These are phyloP conservation scores for Solanum pennellii DNA, from an alignment of 257 asterid species.

Conservation along the genomic window DNA sequence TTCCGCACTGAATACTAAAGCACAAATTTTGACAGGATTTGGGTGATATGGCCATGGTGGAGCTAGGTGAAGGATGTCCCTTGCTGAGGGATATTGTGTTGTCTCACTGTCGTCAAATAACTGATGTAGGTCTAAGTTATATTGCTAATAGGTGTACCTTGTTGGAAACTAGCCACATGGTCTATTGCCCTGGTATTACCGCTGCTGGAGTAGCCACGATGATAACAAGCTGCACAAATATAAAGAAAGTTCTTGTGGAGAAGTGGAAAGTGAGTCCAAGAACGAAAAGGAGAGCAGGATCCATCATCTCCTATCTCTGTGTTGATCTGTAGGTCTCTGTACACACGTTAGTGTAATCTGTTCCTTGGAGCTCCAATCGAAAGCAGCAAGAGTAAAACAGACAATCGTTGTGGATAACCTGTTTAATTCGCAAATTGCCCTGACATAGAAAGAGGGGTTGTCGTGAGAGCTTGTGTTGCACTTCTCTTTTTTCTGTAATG, in stretches of 20 bases:
- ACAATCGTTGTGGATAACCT: neutral
- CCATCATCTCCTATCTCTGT: constrained; percentile 64
- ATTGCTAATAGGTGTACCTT: constrained; percentile 41
- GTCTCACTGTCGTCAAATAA: constrained; percentile 78
- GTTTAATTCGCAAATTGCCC: neutral
- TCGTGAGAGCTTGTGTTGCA: neutral
- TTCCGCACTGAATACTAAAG: neutral
- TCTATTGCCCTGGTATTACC: constrained; percentile 65
- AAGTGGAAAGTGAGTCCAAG: constrained; percentile 66
- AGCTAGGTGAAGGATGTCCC: constrained; percentile 69
- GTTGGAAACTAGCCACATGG: constrained; percentile 75
- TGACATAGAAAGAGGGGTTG: neutral
- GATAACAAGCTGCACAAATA: constrained; percentile 44
- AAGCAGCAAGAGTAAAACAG: neutral
- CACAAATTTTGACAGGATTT: constrained; percentile 30
- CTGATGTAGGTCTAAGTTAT: constrained; percentile 51
- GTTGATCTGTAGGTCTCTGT: constrained; percentile 36
- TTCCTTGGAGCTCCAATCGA: neutral
- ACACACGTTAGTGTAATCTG: too few relatives aligned
- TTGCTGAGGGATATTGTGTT: constrained; percentile 59
- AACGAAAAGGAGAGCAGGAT: constrained; percentile 75
- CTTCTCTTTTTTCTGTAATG: neutral
- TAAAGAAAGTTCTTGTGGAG: constrained; percentile 69
- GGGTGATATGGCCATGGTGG: constrained; percentile 64
- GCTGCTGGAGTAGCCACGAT: constrained; percentile 61